Percentiles rank a stretch among this genome's conserved stretches.
Evolutionary conservation across 139 green algal species (phyloP).

Genomic region (Micractinium sp.): DNA sequence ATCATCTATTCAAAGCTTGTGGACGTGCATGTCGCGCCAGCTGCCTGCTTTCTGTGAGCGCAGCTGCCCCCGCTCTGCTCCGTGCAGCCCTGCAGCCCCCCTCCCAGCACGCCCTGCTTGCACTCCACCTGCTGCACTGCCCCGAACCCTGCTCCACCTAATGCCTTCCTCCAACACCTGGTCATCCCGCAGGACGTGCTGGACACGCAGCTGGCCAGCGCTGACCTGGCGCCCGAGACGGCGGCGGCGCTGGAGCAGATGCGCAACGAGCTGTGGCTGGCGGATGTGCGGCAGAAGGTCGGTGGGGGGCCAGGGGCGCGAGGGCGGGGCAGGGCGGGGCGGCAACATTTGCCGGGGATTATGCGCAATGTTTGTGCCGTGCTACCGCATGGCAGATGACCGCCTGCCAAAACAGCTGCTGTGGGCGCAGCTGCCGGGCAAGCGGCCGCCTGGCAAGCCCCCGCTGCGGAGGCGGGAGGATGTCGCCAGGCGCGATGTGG

Average conservation of each 20-base stretch:
- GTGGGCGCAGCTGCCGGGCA: background rate
- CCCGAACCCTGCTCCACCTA: background rate
- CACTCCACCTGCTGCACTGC: too few relatives aligned
- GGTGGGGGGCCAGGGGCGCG: background rate
- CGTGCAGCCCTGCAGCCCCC: background rate
- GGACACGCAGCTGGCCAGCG: background rate
- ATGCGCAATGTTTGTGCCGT: background rate
- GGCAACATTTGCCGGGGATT: background rate
- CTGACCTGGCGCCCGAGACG: background rate
- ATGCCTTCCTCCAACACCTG: too few relatives aligned
- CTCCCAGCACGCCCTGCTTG: background rate
- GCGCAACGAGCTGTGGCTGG: slow-evolving; percentile 1
- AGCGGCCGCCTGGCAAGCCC: too few relatives aligned
- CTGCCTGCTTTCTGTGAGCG: background rate
- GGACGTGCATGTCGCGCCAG: background rate
- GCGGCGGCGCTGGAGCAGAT: background rate
- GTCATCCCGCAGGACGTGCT: background rate
- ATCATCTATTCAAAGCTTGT: too few relatives aligned
- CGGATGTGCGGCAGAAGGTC: background rate
- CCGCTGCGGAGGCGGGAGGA: too few relatives aligned
- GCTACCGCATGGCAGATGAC: too few relatives aligned
- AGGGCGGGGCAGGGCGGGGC: too few relatives aligned
- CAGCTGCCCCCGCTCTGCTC: background rate
- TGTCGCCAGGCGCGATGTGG: too few relatives aligned
- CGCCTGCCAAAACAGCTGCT: background rate